Base-by-base conservation (phyloP, 2,329 filamentous ascomycete genomes). In the Penicillium hordei region DNA sequence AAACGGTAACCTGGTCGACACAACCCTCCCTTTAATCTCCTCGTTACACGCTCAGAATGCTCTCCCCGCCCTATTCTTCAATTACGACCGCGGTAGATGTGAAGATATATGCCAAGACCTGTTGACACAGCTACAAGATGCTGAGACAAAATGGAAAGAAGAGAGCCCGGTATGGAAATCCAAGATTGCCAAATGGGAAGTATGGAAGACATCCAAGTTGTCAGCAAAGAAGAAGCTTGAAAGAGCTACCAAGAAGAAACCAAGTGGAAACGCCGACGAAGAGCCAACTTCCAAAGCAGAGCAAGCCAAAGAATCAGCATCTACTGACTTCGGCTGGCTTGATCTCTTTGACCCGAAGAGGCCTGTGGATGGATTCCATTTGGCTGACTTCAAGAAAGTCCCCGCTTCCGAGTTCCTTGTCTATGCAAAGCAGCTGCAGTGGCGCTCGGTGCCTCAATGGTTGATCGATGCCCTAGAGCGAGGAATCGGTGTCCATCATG, bases 401-500 rank as follows among this genome's bases (percentile, higher is more conserved):
- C 77, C 81, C 1, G 76, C 76, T 29, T 79, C 81, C 0, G 88
- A 91, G 60, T 76, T 91, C 2, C 78, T 84, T 4, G 75, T 77
- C 2, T 81, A 84, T 58, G 74, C 86, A 17, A 65, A 74, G 17
- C 76, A 83, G 29, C 75, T 90, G 5, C 72, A 76, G n/a, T 72
- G 74, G 45, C 82, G 82, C 49, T 75, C 78, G 15, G 76, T 87
- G 21, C 48, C 57, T 12, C 17, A 60, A 17, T 62, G 60, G 59
- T 70, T 92, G 9, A 79, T 90, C 21, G 75, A 82, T 10, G 85
- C 85, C 2, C 77, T 93, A 1, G 78, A 78, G 57, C 79, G 89
- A 55, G 90, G 90, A 21, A 79, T 93, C 19, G 90, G 88, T 33
- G 84, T 93, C 7, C 89, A 93, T 74, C 90, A 93, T 68, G 83